phyloP scores from a whole-genome alignment of 441 rosid species.

The Arabidopsis lyrata region DNA sequence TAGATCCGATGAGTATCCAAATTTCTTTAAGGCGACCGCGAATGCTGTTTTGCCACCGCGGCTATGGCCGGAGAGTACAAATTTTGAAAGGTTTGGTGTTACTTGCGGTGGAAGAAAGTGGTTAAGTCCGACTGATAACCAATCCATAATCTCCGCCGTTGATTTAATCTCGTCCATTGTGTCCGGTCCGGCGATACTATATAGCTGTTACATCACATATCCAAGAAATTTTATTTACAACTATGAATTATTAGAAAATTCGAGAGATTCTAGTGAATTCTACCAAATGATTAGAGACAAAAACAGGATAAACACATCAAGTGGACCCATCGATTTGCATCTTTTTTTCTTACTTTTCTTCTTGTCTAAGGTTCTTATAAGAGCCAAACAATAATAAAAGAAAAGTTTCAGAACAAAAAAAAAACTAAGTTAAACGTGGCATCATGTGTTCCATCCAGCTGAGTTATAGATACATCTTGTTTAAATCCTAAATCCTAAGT shows the following conservation, averaged over 20 bases:
- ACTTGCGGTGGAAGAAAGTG: conserved; percentile 61
- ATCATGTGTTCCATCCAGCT: conserved; percentile 21
- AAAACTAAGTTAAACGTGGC: conserved; percentile 32
- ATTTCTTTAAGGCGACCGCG: conserved; percentile 61
- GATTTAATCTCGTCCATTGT: conserved; percentile 65
- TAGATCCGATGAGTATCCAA: conserved; percentile 43
- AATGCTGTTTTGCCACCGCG: conserved; percentile 92
- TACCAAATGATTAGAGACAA: conserved; percentile 11
- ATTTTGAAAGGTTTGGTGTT: conserved; percentile 64
- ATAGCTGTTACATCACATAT: conserved; percentile 51
- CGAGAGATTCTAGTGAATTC: conserved; percentile 5
- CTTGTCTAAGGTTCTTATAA: conserved; percentile 29
- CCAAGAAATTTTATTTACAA: conserved; percentile 13
- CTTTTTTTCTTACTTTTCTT: conserved; percentile 34
- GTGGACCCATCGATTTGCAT: conserved; percentile 37
- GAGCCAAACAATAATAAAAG: conserved; percentile 8
- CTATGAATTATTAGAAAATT: conserved; percentile 2
- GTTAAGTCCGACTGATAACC: conserved; percentile 64
- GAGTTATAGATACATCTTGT: background rate
- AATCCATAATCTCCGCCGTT: conserved; percentile 60
- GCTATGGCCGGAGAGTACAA: conserved; percentile 86
- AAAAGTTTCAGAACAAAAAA: background rate
- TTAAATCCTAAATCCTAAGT: background rate
- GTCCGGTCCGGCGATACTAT: conserved; percentile 72
- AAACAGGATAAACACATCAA: conserved; percentile 17